phyloP scores from a whole-genome alignment of 495 filamentous ascomycete species.

The Penicillium dipodomyicola region DNA sequence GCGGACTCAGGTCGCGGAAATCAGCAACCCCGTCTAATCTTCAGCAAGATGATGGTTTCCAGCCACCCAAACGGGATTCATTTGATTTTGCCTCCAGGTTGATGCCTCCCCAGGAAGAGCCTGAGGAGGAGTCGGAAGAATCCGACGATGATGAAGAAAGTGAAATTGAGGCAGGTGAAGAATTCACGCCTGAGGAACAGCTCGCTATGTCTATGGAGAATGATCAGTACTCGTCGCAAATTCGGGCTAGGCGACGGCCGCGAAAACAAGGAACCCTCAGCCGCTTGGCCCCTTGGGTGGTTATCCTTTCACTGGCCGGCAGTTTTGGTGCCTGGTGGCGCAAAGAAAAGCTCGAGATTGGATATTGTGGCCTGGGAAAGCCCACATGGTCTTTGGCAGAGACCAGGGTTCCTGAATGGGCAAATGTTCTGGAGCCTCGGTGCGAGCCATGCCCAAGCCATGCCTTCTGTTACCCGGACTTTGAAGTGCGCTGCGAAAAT shows the following conservation, averaged over 20 bases:
- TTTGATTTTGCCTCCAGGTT: constrained; percentile 46
- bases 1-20: constrained; percentile 38
- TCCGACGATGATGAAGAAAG: constrained; percentile 42
- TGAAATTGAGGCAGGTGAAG: constrained; percentile 68
- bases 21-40: constrained; percentile 34
- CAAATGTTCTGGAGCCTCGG: constrained; percentile 64
- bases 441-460: constrained; percentile 93
- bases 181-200: constrained; percentile 90
- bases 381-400: constrained; percentile 53
- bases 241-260: constrained; percentile 37
- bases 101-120: constrained; percentile 26
- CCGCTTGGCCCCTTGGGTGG: constrained; percentile 60
- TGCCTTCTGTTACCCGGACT: constrained; percentile 79
- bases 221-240: constrained; percentile 37
- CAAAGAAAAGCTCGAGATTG: constrained; percentile 89
- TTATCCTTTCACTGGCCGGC: constrained; percentile 62
- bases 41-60: constrained; percentile 40
- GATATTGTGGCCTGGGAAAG: constrained; percentile 87
- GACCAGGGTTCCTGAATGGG: constrained; percentile 64
- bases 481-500: constrained; percentile 74
- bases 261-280: constrained; percentile 35
- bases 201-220: constrained; percentile 69
- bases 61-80: constrained; percentile 39
- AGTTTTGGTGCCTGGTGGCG: constrained; percentile 82
- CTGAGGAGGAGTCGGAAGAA: constrained; percentile 38